Percentiles rank a stretch among this genome's conserved stretches.
Evolutionary conservation across 805 yeast species (phyloP).

Genomic region (Lipomyces anomalus): DNA sequence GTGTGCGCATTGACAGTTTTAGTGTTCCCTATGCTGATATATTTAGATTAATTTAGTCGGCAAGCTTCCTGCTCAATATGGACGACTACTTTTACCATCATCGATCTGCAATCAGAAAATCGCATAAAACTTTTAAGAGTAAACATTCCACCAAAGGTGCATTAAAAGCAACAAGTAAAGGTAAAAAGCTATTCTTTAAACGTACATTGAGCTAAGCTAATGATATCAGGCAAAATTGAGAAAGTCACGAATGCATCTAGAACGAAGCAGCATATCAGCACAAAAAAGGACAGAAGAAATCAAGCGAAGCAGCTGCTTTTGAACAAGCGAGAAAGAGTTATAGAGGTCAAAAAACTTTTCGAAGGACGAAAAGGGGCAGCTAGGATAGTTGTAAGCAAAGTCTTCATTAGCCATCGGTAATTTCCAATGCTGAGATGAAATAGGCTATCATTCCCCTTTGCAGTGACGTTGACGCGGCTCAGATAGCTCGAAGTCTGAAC

Average conservation of each 20-base stretch:
- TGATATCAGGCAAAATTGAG: conserved; percentile 79
- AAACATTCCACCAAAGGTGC: conserved; percentile 87
- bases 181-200: conserved; percentile 3
- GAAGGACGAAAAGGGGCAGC: conserved; percentile 78
- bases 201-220: no score
- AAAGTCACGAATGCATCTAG: conserved; percentile 39
- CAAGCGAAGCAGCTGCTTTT: conserved; percentile 69
- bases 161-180: conserved; percentile 62
- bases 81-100: conserved; percentile 46
- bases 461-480: conserved; percentile 48
- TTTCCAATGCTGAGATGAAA: not conserved
- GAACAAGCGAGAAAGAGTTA: conserved; percentile 58
- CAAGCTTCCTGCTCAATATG: not conserved
- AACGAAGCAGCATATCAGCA: conserved; percentile 35
- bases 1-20: not conserved
- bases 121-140: conserved; percentile 86
- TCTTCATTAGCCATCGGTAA: not conserved
- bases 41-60: no score
- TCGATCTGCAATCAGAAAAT: conserved; percentile 73
- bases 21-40: no score
- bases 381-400: conserved; percentile 50
- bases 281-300: conserved; percentile 70
- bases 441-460: conserved; percentile 68
- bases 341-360: conserved; percentile 60
- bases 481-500: conserved; percentile 28